A percentile compares a stretch with the other conserved stretches of the same genome.
Conservation (phyloP, 805 yeast species). For the Saccharomycopsis vini region DNA sequence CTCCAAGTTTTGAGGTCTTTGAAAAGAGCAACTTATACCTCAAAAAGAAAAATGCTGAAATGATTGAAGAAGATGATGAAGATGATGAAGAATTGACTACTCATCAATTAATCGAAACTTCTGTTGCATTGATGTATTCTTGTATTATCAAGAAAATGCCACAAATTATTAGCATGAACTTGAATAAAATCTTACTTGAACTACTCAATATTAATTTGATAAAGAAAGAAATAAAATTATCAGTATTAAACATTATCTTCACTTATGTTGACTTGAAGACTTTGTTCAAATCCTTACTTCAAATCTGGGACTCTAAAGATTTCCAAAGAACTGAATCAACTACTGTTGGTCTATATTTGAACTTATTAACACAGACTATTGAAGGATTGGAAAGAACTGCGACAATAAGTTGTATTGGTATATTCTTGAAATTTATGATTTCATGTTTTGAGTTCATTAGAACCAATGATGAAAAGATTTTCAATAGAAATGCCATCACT, state of each 20-base stretch:
- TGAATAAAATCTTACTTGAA: slow-evolving; percentile 51
- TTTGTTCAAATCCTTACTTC: slow-evolving; percentile 51
- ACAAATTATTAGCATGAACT: slow-evolving; percentile 64
- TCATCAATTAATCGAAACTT: slow-evolving; percentile 47
- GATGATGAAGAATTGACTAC: slow-evolving; percentile 24
- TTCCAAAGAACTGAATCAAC: slow-evolving; percentile 33
- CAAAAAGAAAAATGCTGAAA: slow-evolving; percentile 17
- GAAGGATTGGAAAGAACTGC: slow-evolving; percentile 65
- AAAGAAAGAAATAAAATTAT: slow-evolving; percentile 49
- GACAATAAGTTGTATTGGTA: slow-evolving; percentile 49
- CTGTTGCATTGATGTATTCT: slow-evolving; percentile 63
- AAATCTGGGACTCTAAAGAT: slow-evolving; percentile 45
- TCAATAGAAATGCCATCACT: slow-evolving; percentile 65
- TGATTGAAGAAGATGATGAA: slow-evolving; percentile 25
- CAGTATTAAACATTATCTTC: slow-evolving; percentile 52
- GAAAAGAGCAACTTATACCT: slow-evolving; percentile 26
- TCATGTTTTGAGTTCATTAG: slow-evolving; percentile 51
- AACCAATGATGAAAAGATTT: slow-evolving; percentile 31
- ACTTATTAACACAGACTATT: slow-evolving; percentile 54
- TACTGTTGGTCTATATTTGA: slow-evolving; percentile 57
- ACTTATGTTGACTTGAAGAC: slow-evolving; percentile 59
- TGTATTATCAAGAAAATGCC: slow-evolving; percentile 78
- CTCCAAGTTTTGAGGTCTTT: slow-evolving; percentile 60
- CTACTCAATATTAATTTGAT: slow-evolving; percentile 51
- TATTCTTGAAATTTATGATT: slow-evolving; percentile 60